Evolutionary conservation across 352 stramenopile species (phyloP).

Genomic region (Phytophthora lateralis): DNA sequence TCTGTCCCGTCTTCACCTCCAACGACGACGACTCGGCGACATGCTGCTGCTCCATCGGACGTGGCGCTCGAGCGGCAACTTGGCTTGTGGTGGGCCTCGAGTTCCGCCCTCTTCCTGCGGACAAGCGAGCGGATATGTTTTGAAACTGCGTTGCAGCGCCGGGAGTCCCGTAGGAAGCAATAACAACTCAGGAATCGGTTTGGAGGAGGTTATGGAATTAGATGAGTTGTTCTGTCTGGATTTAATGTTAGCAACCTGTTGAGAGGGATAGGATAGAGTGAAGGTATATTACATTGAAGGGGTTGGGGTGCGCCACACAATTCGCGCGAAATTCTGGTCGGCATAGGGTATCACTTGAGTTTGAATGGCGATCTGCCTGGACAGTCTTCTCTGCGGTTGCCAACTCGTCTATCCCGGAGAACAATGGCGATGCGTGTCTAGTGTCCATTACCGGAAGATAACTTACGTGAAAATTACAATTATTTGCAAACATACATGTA

Average conservation of each 20-base stretch:
- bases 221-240: neutral
- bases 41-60: slow-evolving; percentile 15
- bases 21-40: slow-evolving; percentile 3
- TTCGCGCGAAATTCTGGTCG: slow-evolving; percentile 15
- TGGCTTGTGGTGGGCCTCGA: slow-evolving; percentile 10
- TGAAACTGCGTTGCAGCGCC: neutral
- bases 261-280: neutral
- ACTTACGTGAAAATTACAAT: slow-evolving; percentile 32
- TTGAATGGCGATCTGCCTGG: slow-evolving; percentile 12
- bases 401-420: slow-evolving; percentile 18
- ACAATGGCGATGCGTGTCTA: neutral
- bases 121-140: slow-evolving; percentile 2
- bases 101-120: neutral
- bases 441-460: neutral
- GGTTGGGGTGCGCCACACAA: slow-evolving; percentile 2
- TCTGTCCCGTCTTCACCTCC: slow-evolving; percentile 4
- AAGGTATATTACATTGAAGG: neutral
- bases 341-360: slow-evolving; percentile 15
- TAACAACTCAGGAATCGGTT: slow-evolving; percentile 1
- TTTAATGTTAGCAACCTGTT: neutral
- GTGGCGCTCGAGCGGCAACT: slow-evolving; percentile 1
- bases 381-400: neutral
- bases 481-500: slow-evolving; percentile 10
- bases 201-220: neutral
- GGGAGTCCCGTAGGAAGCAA: slow-evolving; percentile 8